Percentiles rank a stretch among this genome's conserved stretches.
These are phyloP conservation scores for Lodderomyces theae DNA, from an alignment of 1,139 yeast species.

Conservation along the genomic window DNA sequence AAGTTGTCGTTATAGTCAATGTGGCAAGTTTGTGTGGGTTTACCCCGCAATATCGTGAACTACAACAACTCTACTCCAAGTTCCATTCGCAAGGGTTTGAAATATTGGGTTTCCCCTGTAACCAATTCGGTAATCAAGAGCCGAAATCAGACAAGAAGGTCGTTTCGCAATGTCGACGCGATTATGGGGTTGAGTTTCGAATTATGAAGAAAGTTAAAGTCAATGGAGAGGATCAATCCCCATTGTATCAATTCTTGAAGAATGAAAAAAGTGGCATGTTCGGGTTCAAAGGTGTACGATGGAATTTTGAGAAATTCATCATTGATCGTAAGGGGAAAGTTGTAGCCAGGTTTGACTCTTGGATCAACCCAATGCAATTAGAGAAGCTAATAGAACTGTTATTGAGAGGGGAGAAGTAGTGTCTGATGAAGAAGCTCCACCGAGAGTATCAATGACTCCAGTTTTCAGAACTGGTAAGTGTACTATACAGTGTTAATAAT, in stretches of 20 bases:
- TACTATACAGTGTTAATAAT: not conserved
- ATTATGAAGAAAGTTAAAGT: conserved; percentile 36
- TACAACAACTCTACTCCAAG: conserved; percentile 33
- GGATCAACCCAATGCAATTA: conserved; percentile 62
- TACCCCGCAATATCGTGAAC: conserved; percentile 40
- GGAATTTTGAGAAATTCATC: conserved; percentile 95
- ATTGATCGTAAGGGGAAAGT: conserved; percentile 72
- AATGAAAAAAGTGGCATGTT: conserved; percentile 45
- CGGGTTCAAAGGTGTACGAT: conserved; percentile 79
- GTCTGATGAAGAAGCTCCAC: too few relatives aligned
- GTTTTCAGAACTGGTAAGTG: not conserved
- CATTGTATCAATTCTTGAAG: conserved; percentile 35
- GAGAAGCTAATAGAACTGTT: conserved; percentile 48
- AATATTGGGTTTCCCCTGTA: conserved; percentile 44
- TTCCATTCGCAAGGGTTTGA: conserved; percentile 31
- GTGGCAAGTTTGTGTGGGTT: conserved; percentile 48
- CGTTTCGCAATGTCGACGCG: conserved; percentile 57
- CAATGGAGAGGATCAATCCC: conserved; percentile 32
- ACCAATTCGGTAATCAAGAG: conserved; percentile 72
- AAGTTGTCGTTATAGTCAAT: conserved; percentile 41
- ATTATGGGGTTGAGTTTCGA: conserved; percentile 57
- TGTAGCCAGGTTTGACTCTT: conserved; percentile 64
- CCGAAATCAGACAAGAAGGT: conserved; percentile 72
- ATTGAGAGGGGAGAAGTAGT: conserved; percentile 30
- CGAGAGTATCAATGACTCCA: too few relatives aligned